These are phyloP conservation scores for Pseudogymnoascus sp. DNA, from an alignment of 2,329 filamentous ascomycete genomes.

Conservation along the genomic window DNA sequence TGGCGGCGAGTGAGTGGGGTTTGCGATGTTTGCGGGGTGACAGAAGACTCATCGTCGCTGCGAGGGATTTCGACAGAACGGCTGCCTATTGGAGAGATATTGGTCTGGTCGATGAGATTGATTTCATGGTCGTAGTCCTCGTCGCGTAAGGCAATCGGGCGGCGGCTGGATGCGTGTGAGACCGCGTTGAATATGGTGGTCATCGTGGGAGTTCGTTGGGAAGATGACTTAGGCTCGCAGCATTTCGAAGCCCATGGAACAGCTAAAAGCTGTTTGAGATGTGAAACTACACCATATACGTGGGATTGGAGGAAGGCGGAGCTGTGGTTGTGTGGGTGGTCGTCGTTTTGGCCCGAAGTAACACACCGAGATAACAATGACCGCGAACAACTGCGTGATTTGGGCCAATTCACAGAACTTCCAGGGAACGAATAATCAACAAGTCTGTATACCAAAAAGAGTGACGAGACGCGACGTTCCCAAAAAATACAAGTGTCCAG, in stretches of 20 bases:
- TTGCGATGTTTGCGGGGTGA: neutral
- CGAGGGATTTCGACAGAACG: constrained; percentile 12
- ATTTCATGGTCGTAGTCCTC: constrained; percentile 66
- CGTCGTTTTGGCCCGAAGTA: neutral
- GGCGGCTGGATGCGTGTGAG: constrained; percentile 32
- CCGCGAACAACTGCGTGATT: neutral
- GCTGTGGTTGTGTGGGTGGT: neutral
- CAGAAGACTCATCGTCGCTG: neutral
- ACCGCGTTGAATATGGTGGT: constrained; percentile 19
- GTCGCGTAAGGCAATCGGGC: constrained; percentile 46
- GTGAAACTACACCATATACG: neutral
- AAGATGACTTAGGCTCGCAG: neutral
- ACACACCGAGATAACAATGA: neutral
- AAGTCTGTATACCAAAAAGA: neutral
- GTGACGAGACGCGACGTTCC: neutral
- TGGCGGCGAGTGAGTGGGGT: constrained; percentile 1
- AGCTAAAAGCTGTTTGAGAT: neutral
- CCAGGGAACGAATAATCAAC: neutral
- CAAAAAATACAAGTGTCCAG: neutral
- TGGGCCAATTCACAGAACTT: neutral
- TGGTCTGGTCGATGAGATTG: constrained; percentile 47
- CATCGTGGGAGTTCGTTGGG: neutral
- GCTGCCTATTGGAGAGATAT: constrained; percentile 12
- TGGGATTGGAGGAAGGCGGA: neutral
- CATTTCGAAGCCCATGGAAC: neutral